These are phyloP conservation scores for Gossypium raimondii DNA, from an alignment of 345 rosid species.

Conservation along the genomic window DNA sequence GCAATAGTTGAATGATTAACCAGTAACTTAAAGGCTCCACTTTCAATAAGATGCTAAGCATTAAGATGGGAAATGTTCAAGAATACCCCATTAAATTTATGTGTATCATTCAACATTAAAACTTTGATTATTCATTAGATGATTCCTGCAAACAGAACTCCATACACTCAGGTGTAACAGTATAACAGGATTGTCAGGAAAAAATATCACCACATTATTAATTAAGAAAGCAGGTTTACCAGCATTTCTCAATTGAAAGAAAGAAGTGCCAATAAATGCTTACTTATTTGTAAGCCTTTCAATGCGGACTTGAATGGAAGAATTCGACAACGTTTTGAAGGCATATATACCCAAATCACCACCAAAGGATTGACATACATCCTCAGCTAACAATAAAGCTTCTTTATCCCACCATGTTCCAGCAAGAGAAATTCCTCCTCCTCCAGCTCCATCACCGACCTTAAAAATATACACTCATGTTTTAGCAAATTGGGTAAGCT, in stretches of 20 bases:
- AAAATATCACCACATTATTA: neutral
- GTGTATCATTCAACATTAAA: neutral
- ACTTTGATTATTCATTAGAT: neutral
- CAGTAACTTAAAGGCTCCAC: constrained; percentile 2
- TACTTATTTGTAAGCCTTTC: constrained; percentile 76
- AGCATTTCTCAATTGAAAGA: neutral
- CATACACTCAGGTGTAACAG: neutral
- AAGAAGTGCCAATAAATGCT: constrained; percentile 14
- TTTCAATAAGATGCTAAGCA: neutral
- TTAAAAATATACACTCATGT: constrained; percentile 15
- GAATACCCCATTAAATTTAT: neutral
- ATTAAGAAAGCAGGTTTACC: neutral
- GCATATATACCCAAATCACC: constrained; percentile 74
- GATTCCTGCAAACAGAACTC: neutral
- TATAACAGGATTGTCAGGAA: neutral
- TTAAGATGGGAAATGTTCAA: neutral
- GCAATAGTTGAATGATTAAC: constrained; percentile 2
- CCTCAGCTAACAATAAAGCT: constrained; percentile 60
- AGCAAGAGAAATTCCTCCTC: constrained; percentile 79
- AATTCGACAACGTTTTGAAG: constrained; percentile 63
- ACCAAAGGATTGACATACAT: constrained; percentile 52
- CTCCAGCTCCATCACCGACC: constrained; percentile 85
- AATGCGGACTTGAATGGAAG: constrained; percentile 66
- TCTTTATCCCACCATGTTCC: constrained; percentile 90
- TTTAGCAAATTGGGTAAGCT: constrained; percentile 5